Evolutionary conservation across 2,329 filamentous ascomycete genomes (phyloP).

Genomic region (Colletotrichum melonis): DNA sequence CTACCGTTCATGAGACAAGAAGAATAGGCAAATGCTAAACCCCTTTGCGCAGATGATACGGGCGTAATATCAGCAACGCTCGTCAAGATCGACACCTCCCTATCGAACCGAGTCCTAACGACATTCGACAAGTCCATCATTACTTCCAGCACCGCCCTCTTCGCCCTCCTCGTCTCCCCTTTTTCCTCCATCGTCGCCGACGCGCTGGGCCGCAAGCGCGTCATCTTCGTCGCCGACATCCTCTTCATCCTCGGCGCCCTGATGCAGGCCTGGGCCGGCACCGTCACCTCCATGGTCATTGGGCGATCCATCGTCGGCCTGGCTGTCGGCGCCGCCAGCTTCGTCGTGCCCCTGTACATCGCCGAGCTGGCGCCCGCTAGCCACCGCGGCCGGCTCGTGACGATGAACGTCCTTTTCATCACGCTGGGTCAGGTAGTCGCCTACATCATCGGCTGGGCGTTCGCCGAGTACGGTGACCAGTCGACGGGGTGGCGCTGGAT

Average conservation of each 20-base stretch:
- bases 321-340: constrained; percentile 80
- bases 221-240: constrained; percentile 72
- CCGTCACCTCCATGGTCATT: constrained; percentile 72
- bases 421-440: constrained; percentile 91
- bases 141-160: constrained; percentile 75
- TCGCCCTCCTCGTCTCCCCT: constrained; percentile 73
- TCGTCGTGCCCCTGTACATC: constrained; percentile 90
- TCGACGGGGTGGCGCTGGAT: constrained; percentile 87
- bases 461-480: constrained; percentile 65
- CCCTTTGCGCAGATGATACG: constrained; percentile 64
- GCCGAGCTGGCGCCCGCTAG: constrained; percentile 84
- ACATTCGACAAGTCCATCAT: constrained; percentile 77
- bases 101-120: constrained; percentile 66
- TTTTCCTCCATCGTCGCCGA: constrained; percentile 74
- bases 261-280: constrained; percentile 69
- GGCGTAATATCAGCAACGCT: constrained; percentile 77
- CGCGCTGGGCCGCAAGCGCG: constrained; percentile 67
- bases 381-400: constrained; percentile 83
- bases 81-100: constrained; percentile 70
- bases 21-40: constrained; percentile 10
- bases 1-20: neutral
- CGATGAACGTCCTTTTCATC: constrained; percentile 84
- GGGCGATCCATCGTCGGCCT: constrained; percentile 78
- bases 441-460: constrained; percentile 84
- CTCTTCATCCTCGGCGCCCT: constrained; percentile 77